phyloP scores from a whole-genome alignment of 1,284 basidiomycete genomes.

The Cronartium quercuum region DNA sequence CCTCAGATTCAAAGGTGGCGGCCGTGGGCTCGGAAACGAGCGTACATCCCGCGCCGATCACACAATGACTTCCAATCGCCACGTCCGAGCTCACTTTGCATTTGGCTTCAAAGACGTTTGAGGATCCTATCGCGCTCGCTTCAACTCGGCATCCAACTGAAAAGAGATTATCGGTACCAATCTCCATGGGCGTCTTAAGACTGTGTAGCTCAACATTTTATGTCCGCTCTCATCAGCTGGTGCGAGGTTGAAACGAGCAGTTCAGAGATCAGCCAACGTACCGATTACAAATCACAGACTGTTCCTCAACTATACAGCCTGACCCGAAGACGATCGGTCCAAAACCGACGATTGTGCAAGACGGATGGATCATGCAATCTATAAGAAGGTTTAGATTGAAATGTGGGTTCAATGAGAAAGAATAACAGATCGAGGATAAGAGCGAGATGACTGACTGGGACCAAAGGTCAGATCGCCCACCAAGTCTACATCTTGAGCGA shows the following conservation, averaged over 20 bases:
- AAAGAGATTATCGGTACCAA: conserved; percentile 25
- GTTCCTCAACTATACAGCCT: conserved; percentile 36
- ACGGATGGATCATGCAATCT: conserved; percentile 35
- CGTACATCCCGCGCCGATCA: conserved; percentile 21
- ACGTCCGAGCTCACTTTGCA: conserved; percentile 15
- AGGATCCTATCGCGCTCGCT: conserved; percentile 14
- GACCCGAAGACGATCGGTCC: conserved; percentile 33
- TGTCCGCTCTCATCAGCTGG: too few species aligned
- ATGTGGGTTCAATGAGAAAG: not conserved
- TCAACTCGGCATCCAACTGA: conserved; percentile 35
- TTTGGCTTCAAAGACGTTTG: conserved; percentile 31
- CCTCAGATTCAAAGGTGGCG: not conserved
- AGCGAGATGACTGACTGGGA: not conserved
- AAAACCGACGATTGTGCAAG: conserved; percentile 25
- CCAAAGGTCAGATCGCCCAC: conserved; percentile 33
- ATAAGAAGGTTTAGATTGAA: not conserved
- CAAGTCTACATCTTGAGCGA: conserved; percentile 34
- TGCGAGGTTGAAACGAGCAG: not conserved
- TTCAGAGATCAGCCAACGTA: not conserved
- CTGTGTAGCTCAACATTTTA: not conserved
- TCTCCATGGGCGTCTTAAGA: conserved; percentile 19
- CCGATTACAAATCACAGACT: conserved; percentile 33
- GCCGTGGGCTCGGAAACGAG: conserved; percentile 6
- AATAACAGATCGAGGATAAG: not conserved
- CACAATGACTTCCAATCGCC: not conserved